A percentile compares a stretch with the other conserved stretches of the same genome.
Conservation (phyloP, 2,329 filamentous ascomycete genomes). For the Lachnellula hyalina region DNA sequence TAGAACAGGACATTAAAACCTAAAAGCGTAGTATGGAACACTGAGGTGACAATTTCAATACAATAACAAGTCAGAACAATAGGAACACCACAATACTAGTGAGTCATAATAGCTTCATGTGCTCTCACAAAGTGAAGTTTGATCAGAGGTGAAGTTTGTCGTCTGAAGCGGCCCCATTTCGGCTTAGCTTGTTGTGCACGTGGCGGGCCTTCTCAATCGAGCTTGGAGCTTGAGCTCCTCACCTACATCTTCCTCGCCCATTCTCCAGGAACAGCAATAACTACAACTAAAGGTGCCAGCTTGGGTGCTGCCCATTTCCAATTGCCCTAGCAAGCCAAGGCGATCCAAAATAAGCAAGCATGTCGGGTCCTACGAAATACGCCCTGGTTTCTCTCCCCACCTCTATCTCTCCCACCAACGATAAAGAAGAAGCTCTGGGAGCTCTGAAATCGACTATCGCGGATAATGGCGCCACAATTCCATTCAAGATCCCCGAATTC, state of each 20-base stretch:
- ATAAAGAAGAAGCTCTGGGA: conserved; percentile 75
- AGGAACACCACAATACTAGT: background rate
- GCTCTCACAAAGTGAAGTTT: background rate
- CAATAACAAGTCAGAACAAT: background rate
- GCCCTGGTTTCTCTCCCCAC: conserved; percentile 85
- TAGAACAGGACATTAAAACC: too few relatives aligned
- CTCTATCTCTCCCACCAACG: conserved; percentile 74
- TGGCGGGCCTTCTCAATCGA: conserved; percentile 4
- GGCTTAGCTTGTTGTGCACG: conserved; percentile 6
- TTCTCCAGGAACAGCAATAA: conserved; percentile 3
- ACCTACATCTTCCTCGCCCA: conserved; percentile 4
- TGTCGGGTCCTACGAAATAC: conserved; percentile 52
- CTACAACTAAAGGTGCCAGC: conserved; percentile 10
- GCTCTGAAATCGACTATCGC: conserved; percentile 67
- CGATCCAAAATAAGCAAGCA: conserved; percentile 19
- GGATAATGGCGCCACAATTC: conserved; percentile 69
- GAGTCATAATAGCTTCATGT: background rate
- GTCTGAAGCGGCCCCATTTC: background rate
- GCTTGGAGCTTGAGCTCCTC: conserved; percentile 13
- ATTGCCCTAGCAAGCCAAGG: conserved; percentile 5
- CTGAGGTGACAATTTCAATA: background rate
- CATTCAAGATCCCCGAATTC: conserved; percentile 85
- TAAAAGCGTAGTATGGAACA: background rate
- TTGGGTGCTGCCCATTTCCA: conserved; percentile 6
- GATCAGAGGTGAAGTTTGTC: background rate